These are phyloP conservation scores for Phytophthora syringae DNA, from an alignment of 352 stramenopile species.

Conservation along the genomic window DNA sequence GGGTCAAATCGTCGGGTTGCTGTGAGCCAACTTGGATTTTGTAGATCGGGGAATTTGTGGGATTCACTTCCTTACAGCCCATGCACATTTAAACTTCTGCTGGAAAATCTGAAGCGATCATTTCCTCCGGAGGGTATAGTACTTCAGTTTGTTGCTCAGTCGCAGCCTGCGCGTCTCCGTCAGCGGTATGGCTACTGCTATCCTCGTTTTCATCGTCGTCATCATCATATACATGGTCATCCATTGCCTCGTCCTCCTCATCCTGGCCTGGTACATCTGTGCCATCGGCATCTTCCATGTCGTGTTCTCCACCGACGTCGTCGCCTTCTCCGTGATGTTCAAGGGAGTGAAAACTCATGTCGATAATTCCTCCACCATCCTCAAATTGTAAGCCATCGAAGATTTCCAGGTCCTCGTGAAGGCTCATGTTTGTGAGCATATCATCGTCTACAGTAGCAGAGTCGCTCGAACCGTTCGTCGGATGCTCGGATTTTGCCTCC, in stretches of 20 bases:
- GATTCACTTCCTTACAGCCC: constrained; percentile 9
- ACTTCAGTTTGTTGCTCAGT: constrained; percentile 19
- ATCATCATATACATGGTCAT: constrained; percentile 63
- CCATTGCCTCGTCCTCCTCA: constrained; percentile 52
- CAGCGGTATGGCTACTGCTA: constrained; percentile 13
- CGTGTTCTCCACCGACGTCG: constrained; percentile 34
- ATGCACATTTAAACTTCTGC: constrained; percentile 33
- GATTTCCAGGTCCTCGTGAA: constrained; percentile 83
- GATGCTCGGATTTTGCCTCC: constrained; percentile 41
- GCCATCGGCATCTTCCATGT: constrained; percentile 44
- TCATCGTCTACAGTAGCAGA: constrained; percentile 44
- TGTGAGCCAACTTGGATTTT: constrained; percentile 43
- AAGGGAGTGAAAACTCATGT: constrained; percentile 56
- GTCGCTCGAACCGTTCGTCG: constrained; percentile 8
- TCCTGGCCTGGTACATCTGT: constrained; percentile 47
- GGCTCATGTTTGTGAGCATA: constrained; percentile 71
- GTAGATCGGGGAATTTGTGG: constrained; percentile 21
- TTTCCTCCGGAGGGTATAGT: constrained; percentile 1
- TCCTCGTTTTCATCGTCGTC: constrained; percentile 66
- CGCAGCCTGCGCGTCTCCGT: constrained; percentile 10
- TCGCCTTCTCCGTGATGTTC: constrained; percentile 27
- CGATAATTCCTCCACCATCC: constrained; percentile 80
- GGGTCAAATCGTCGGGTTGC: constrained; percentile 71
- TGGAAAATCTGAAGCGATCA: constrained; percentile 23
- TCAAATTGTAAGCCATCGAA: constrained; percentile 91